Conservation (phyloP, 768 basidiomycete species). For the Tylopilus vinaceipallidus region DNA sequence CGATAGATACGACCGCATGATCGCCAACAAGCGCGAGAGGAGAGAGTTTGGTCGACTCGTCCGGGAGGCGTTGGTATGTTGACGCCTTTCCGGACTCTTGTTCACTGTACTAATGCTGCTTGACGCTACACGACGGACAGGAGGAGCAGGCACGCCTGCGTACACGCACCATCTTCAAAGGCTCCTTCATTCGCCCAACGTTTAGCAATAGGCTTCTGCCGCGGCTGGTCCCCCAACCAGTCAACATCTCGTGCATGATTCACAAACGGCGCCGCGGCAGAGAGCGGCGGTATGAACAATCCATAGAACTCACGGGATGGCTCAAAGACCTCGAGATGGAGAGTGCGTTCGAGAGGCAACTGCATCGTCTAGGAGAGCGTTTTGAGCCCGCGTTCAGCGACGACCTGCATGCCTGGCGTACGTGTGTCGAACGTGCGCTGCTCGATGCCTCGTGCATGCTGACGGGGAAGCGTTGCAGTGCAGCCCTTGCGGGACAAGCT, state of each 20-base stretch:
- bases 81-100: background rate
- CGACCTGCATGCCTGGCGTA: constrained; percentile 20
- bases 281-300: constrained; percentile 43
- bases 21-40: constrained; percentile 50
- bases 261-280: constrained; percentile 41
- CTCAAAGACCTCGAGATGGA: constrained; percentile 37
- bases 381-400: constrained; percentile 29
- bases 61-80: constrained; percentile 51
- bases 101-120: background rate
- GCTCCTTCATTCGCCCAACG: constrained; percentile 64
- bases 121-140: constrained; percentile 33
- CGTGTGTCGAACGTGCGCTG: background rate
- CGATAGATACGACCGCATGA: constrained; percentile 55
- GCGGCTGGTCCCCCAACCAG: constrained; percentile 76
- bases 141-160: constrained; percentile 54
- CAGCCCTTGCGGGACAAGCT: constrained; percentile 35
- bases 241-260: constrained; percentile 70
- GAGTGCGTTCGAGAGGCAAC: constrained; percentile 36
- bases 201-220: constrained; percentile 70
- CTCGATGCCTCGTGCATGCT: background rate
- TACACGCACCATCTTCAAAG: constrained; percentile 68
- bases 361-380: constrained; percentile 17
- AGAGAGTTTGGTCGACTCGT: constrained; percentile 45
- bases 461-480: constrained; percentile 27
- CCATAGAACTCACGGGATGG: constrained; percentile 33